Base-by-base conservation (phyloP, 768 basidiomycete species). In the Nidularia sp. region DNA sequence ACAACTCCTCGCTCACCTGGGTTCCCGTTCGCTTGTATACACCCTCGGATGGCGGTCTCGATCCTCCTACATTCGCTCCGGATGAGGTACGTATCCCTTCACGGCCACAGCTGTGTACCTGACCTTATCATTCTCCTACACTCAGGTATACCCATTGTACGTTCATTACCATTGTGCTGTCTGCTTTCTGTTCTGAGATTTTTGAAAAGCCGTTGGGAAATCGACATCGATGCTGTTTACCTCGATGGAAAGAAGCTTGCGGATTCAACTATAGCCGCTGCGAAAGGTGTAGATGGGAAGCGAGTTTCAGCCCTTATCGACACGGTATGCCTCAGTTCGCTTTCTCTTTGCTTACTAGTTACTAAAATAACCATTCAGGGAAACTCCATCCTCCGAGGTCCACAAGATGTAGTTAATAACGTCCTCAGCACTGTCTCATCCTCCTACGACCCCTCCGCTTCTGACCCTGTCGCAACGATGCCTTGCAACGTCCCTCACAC, bases 311-410 rank as follows among this genome's bases (percentile, higher is more conserved):
- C 83, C 0, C 68, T 88, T 45, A 72, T 88, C 33, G 86, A 88
- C 58, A 86, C 86, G 10, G 86, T 86, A 54, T 41, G 15, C 39
- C 49, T 34, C 47, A 31, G 3, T 49, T 41, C 49, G n/a, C 18
- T 8, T 32, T 22, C 4, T 41, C 10, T 53, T 9, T 41, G 8
- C 22, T 9, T 45, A 9, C 22, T 15, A 45, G 9, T 4, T 32
- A 44, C 35, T 36, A 31, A 10, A 6, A 50, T 47, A 25, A 25
- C 25, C 25, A 25, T 25, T 25, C 49, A 87, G 85, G 87, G 87
- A 1, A 88, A 85, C 64, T 88, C 87, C 6, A 71, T 88, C 44
- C 71, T 89, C 41, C 82, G 86, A 22, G 87, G 86, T 8, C 87
- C 86, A 1, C 64, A 73, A 35, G 87, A 88, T 50, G 80, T 86